These are phyloP conservation scores for Cladophialophora bantiana DNA, from an alignment of 2,329 filamentous ascomycete genomes.

Conservation along the genomic window DNA sequence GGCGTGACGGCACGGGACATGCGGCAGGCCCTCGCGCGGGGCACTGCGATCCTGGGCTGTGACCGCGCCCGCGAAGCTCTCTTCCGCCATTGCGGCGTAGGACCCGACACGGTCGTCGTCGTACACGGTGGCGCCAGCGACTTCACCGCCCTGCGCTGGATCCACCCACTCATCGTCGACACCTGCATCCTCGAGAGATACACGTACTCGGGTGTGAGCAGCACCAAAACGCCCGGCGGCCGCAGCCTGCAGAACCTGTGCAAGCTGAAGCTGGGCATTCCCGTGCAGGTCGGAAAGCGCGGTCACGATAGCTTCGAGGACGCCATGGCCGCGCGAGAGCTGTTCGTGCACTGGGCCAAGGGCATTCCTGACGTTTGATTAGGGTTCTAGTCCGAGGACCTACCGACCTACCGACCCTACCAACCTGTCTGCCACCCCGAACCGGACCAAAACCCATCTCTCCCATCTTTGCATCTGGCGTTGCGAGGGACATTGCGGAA, in stretches of 20 bases:
- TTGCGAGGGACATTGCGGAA: too few species aligned
- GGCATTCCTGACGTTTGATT: constrained; percentile 23
- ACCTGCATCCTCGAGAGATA: constrained; percentile 46
- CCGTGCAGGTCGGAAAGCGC: constrained; percentile 39
- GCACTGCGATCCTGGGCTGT: constrained; percentile 15
- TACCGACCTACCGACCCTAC: too few species aligned
- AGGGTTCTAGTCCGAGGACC: too few species aligned
- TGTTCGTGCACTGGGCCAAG: constrained; percentile 48
- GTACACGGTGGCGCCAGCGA: constrained; percentile 56
- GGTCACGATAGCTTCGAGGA: constrained; percentile 57
- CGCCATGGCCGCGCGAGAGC: constrained; percentile 53
- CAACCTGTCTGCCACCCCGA: too few species aligned
- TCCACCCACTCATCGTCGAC: constrained; percentile 56
- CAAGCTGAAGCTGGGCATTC: constrained; percentile 32
- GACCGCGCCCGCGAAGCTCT: constrained; percentile 52
- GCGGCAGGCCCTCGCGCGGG: constrained; percentile 44
- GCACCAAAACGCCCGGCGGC: constrained; percentile 26
- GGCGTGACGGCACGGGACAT: constrained; percentile 56
- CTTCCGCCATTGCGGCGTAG: constrained; percentile 51
- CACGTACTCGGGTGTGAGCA: constrained; percentile 11
- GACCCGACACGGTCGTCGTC: constrained; percentile 57
- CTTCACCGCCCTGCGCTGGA: constrained; percentile 57
- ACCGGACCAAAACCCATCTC: too few species aligned
- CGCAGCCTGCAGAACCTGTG: constrained; percentile 40
- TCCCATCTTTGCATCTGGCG: too few species aligned